Evolutionary conservation across 2,329 filamentous ascomycete species (phyloP), one percentile per base, ranked within the genome.

Genomic region (Chrysoporthe deuterocubensis): DNA sequence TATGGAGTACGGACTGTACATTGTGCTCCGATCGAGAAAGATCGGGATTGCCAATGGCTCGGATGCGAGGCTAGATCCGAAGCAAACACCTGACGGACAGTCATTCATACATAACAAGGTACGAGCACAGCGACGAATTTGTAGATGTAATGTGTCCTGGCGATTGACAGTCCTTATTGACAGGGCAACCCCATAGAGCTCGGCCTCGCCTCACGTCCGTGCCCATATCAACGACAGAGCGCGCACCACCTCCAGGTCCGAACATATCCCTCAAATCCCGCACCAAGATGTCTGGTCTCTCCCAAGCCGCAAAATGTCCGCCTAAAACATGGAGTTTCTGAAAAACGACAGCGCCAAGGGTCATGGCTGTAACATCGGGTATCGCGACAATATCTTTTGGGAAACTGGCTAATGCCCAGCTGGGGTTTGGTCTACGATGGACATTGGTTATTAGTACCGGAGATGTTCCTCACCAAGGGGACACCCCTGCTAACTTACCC

Each of bases 251-350:
- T 0, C 77, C 56, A 14, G 48, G 50, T 14, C 83, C 82, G 77
- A 89, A 89, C 86, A 90, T 89, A 7, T 78, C 78, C 69, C 79
- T 79, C 64, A 90, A 69, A 73, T 90, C 88, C 3, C 76, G 75
- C 0, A 80, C 83, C 34, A 90, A 76, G 3, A 80, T 76, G n/a
- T 85, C 79, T 0, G 89, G 88, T n/a, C 78, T 78, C 76, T 91
- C 88, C 73, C 83, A 85, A 0, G 88, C 84, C 0, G 86, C 87
- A 73, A 90, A 90, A 74, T 90, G 88, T 0, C 88, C 87, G 0
- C 87, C 86, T 4, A 79, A 78, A 0, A 81, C 75, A 57, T 87
- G 82, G 4, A 76, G 73, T 8, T 78, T 80, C 71, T 89, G 84
- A 62, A 85, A 87, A 0, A 90, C 88, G 0, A 91, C 81, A 0